These are phyloP conservation scores for Codiaeum variegatum DNA, from an alignment of 441 rosid genomes.

Conservation along the genomic window DNA sequence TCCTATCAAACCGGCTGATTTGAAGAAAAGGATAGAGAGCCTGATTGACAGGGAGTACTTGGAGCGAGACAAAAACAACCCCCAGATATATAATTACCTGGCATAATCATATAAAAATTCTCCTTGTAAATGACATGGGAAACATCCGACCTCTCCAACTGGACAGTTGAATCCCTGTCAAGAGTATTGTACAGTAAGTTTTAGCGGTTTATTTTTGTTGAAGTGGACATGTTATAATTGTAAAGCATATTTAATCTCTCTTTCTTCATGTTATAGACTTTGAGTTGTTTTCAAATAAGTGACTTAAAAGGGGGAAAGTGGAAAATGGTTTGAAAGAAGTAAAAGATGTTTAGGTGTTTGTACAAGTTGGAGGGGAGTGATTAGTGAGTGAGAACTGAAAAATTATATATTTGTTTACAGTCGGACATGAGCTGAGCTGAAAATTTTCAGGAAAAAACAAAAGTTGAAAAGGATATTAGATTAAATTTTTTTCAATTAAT, in stretches of 20 bases:
- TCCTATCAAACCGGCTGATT: slow-evolving; percentile 92
- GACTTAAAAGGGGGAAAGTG: neutral
- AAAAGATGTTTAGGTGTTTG: neutral
- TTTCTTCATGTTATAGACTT: slow-evolving; percentile 14
- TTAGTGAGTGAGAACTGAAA: neutral
- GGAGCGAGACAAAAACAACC: slow-evolving; percentile 97
- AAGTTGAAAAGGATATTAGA: no score
- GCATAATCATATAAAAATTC: slow-evolving; percentile 37
- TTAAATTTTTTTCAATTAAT: no score
- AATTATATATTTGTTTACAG: no score
- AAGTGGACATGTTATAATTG: slow-evolving; percentile 29
- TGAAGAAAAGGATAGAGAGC: slow-evolving; percentile 99
- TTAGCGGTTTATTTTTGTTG: slow-evolving; percentile 24
- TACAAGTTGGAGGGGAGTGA: neutral
- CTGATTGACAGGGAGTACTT: slow-evolving; percentile 95
- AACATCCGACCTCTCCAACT: slow-evolving; percentile 5
- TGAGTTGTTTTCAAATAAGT: slow-evolving; percentile 19
- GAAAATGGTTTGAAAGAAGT: neutral
- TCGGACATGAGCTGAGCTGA: no score
- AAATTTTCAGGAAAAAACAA: no score
- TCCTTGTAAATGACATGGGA: slow-evolving; percentile 27
- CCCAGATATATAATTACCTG: slow-evolving; percentile 93
- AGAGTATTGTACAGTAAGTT: slow-evolving; percentile 37
- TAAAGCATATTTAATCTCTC: slow-evolving; percentile 29
- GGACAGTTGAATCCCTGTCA: slow-evolving; percentile 15